Percentiles rank a stretch among this genome's conserved stretches.
These are phyloP conservation scores for Wolfiporia cocos DNA, from an alignment of 1,284 basidiomycete species.

Conservation along the genomic window DNA sequence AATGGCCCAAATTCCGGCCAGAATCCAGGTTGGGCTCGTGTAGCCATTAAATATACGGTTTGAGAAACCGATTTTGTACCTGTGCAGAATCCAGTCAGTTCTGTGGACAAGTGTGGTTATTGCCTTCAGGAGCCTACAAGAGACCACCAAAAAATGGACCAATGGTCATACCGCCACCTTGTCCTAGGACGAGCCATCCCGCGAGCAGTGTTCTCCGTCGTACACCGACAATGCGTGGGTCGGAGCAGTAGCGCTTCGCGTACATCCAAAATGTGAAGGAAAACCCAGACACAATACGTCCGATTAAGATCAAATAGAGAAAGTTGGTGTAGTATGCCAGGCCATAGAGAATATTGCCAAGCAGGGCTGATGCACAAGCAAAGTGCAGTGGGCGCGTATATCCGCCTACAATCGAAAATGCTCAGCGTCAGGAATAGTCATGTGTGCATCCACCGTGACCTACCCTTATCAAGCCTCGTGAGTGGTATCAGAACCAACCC, in stretches of 20 bases:
- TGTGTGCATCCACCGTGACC: slow-evolving; percentile 1
- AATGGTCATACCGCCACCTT: slow-evolving; percentile 55
- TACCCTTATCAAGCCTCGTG: slow-evolving; percentile 50
- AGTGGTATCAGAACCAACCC: slow-evolving; percentile 55
- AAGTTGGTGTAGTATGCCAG: slow-evolving; percentile 39
- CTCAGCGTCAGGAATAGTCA: not conserved
- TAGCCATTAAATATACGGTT: slow-evolving; percentile 50
- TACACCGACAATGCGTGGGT: slow-evolving; percentile 60
- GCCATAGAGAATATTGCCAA: slow-evolving; percentile 39
- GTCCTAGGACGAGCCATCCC: slow-evolving; percentile 57
- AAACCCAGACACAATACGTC: slow-evolving; percentile 43
- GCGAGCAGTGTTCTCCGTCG: slow-evolving; percentile 58
- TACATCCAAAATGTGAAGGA: slow-evolving; percentile 43
- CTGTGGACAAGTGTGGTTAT: not conserved
- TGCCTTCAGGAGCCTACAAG: slow-evolving; percentile 21
- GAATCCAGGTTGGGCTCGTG: slow-evolving; percentile 64
- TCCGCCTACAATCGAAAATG: slow-evolving; percentile 30
- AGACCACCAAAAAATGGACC: slow-evolving; percentile 66
- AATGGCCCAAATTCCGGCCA: slow-evolving; percentile 46
- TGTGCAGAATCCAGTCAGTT: slow-evolving; percentile 4
- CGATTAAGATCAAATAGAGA: slow-evolving; percentile 44
- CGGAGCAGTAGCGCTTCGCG: slow-evolving; percentile 58
- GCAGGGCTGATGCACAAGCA: slow-evolving; percentile 33
- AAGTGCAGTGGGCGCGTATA: slow-evolving; percentile 44
- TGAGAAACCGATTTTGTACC: slow-evolving; percentile 25